Conservation (phyloP, 192 early-diverging fungal species). For the Gorgonomyces haynaldii region DNA sequence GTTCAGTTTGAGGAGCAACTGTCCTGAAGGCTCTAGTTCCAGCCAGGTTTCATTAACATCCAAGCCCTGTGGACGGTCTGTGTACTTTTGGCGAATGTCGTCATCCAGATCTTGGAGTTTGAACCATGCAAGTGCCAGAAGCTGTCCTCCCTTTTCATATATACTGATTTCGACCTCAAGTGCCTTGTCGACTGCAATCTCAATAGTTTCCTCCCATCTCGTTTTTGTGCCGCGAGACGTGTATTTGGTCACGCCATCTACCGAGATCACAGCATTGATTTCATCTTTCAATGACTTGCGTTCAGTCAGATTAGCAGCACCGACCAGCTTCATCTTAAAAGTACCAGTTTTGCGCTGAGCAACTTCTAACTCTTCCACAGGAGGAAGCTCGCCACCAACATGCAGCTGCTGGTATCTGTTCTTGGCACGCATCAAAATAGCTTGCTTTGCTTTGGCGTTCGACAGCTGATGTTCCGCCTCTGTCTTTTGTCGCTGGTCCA, state of each 20-base stretch:
- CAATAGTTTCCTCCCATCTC: slow-evolving; percentile 68
- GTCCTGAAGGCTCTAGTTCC: slow-evolving; percentile 89
- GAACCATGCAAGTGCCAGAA: slow-evolving; percentile 83
- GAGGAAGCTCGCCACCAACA: slow-evolving; percentile 55
- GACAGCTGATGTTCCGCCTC: slow-evolving; percentile 24
- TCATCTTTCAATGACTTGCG: slow-evolving; percentile 46
- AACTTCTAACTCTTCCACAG: slow-evolving; percentile 7
- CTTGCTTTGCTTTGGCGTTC: slow-evolving; percentile 27
- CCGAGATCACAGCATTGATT: slow-evolving; percentile 64
- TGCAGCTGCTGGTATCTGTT: slow-evolving; percentile 82
- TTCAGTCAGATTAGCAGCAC: slow-evolving; percentile 34
- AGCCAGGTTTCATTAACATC: slow-evolving; percentile 72
- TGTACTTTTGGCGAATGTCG: slow-evolving; percentile 42
- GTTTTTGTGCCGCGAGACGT: slow-evolving; percentile 57
- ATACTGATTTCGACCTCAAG: slow-evolving; percentile 84
- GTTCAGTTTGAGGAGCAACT: slow-evolving; percentile 74
- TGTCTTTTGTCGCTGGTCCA: slow-evolving; percentile 9
- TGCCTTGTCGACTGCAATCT: slow-evolving; percentile 78
- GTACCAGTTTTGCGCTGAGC: slow-evolving; percentile 25
- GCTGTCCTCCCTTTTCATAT: slow-evolving; percentile 45
- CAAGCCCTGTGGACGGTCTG: background rate
- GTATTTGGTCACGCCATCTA: slow-evolving; percentile 60
- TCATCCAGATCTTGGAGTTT: slow-evolving; percentile 82
- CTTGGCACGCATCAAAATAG: slow-evolving; percentile 36
- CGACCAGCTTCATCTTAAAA: slow-evolving; percentile 23